Evolutionary conservation across 2,329 filamentous ascomycete genomes (phyloP).

Genomic region (Trichoderma koningiopsis): DNA sequence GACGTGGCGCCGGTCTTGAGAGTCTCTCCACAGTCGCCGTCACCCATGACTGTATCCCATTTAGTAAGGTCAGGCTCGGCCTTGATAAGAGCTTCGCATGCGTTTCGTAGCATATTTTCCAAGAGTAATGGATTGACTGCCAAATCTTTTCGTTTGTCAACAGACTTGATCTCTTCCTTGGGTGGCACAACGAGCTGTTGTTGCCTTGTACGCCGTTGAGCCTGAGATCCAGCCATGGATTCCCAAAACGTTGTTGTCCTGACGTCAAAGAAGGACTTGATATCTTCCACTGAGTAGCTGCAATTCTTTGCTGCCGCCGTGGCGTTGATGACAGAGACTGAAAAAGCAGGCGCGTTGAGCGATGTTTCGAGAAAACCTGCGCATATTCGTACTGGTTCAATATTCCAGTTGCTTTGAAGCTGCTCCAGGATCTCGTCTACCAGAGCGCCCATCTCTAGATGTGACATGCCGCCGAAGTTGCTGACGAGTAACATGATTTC

Average conservation of each 20-base stretch:
- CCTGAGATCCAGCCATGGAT: constrained; percentile 52
- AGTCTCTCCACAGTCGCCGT: constrained; percentile 67
- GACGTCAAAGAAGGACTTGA: constrained; percentile 66
- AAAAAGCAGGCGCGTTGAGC: constrained; percentile 71
- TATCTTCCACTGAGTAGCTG: constrained; percentile 51
- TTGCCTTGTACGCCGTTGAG: constrained; percentile 39
- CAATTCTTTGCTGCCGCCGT: constrained; percentile 49
- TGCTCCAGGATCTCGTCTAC: constrained; percentile 57
- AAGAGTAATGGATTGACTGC: constrained; percentile 55
- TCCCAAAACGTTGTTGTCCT: constrained; percentile 62
- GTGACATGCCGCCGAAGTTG: constrained; percentile 62
- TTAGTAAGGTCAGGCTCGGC: constrained; percentile 65
- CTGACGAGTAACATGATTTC: constrained; percentile 58
- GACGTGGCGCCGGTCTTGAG: constrained; percentile 55
- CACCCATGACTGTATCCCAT: constrained; percentile 65
- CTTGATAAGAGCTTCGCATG: constrained; percentile 54
- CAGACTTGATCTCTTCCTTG: constrained; percentile 38
- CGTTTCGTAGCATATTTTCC: constrained; percentile 57
- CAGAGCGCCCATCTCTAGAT: constrained; percentile 58
- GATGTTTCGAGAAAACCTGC: constrained; percentile 70
- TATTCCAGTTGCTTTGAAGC: constrained; percentile 49
- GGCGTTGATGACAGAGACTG: constrained; percentile 65
- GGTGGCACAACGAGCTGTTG: constrained; percentile 49
- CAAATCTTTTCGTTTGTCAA: constrained; percentile 46
- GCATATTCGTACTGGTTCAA: constrained; percentile 57